Evolutionary conservation across 495 filamentous ascomycete species (phyloP), one percentile per base, ranked within the genome.

Genomic region (Aspergillus diversus): DNA sequence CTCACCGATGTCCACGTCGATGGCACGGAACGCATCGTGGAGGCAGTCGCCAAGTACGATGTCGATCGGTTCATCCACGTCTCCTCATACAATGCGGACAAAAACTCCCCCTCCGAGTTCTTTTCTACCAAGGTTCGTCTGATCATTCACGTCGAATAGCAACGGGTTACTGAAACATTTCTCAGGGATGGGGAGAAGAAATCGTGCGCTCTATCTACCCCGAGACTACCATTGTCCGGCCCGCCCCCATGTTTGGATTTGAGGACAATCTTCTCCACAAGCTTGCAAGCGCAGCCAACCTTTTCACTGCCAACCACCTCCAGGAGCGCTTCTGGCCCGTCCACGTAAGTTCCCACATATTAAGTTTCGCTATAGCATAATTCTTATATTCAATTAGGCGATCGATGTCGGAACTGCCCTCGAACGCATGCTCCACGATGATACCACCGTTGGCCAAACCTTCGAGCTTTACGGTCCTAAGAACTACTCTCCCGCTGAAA

Each of bases 11-110:
- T 98, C 31, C 92, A 99, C 68, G 87, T 98, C 13, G 93, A 97
- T 75, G 94, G 95, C 47, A 86, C 89, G n/a, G 90, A 95, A 80
- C 89, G 96, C 59, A 99, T 99, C 68, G 92, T 86, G 31, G 92
- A 97, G 73, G 96, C 96, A 57, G 92, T 91, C 43, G 96, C 95
- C 66, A 99, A 99, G 78, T 99, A 99, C 77, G 95, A 99, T 69
- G 86, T 97, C 63, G 95, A 99, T 79, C 89, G 95, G 49, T 99
- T 89, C 82, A 91, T 99, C 65, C 95, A 99, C 67, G 90, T 99
- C 68, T 98, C 96, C 42, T 96, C 92, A 42, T 93, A 93, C 83
- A 97, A 95, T 72, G 96, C 92, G 54, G 82, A 92, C 74, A 84
- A 84, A 33, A 81, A 90, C 63, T 97, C 93, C 35, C 79, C 88